Evolutionary conservation across 495 filamentous ascomycete species (phyloP).

Genomic region (Lasiosphaeria ovina): DNA sequence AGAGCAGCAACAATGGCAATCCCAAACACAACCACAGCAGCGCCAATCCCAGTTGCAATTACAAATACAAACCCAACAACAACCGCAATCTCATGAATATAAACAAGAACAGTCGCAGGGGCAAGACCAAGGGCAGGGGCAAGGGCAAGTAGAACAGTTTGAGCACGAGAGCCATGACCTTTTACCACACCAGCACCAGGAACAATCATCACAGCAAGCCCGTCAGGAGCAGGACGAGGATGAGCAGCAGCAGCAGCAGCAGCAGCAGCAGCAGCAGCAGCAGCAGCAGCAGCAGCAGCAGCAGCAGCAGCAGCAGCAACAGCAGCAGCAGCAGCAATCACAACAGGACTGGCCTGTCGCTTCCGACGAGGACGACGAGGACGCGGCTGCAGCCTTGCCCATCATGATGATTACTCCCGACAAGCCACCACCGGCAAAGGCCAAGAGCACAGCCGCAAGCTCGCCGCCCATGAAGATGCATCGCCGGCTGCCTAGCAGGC

Average conservation of each 20-base stretch:
- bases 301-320: neutral
- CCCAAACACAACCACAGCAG: neutral
- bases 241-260: neutral
- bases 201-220: too few species aligned
- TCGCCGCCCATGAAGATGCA: slow-evolving; percentile 19
- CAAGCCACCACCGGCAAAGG: slow-evolving; percentile 3
- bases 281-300: neutral
- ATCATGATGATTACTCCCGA: slow-evolving; percentile 23
- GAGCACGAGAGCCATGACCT: too few species aligned
- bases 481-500: slow-evolving; percentile 23
- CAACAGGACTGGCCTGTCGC: slow-evolving; percentile 1
- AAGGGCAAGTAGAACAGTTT: too few species aligned
- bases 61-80: neutral
- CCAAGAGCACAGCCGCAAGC: slow-evolving; percentile 14
- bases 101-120: slow-evolving; percentile 6
- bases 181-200: too few species aligned
- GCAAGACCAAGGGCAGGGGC: neutral
- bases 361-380: slow-evolving; percentile 5
- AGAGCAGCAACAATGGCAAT: neutral
- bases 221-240: too few species aligned
- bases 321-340: neutral
- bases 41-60: neutral
- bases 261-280: slow-evolving; percentile 5
- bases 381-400: slow-evolving; percentile 16
- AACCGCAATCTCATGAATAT: neutral